Conservation (phyloP, 768 basidiomycete genomes). For the Lactarius hengduanensis region DNA sequence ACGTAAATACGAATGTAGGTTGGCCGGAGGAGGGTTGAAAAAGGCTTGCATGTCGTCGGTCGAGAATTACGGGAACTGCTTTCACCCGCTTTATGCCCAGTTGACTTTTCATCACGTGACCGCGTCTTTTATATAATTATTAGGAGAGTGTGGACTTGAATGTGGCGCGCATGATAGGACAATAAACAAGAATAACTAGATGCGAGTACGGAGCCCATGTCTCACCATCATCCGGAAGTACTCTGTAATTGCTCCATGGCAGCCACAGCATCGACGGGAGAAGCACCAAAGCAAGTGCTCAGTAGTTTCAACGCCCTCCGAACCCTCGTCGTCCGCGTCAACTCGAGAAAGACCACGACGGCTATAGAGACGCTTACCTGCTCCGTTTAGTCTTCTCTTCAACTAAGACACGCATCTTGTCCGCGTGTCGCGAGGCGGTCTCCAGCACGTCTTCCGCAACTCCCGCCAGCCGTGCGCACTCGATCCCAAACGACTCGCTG, state of each 20-base stretch:
- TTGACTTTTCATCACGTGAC: conserved; percentile 29
- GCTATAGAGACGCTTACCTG: conserved; percentile 38
- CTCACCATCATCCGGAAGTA: not conserved
- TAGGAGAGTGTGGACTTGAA: too few relatives aligned
- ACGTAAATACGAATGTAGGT: conserved; percentile 43
- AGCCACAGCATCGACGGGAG: not conserved
- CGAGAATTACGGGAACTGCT: not conserved
- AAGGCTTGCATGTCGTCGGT: conserved; percentile 51
- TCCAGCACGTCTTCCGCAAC: conserved; percentile 68
- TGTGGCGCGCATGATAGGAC: too few relatives aligned
- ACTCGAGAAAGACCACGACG: not conserved
- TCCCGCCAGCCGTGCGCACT: conserved; percentile 87
- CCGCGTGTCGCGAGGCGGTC: conserved; percentile 53
- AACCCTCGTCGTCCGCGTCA: conserved; percentile 10
- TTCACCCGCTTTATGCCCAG: conserved; percentile 14
- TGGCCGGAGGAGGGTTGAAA: conserved; percentile 44
- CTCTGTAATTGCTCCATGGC: conserved; percentile 6
- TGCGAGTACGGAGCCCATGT: too few relatives aligned
- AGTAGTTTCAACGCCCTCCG: conserved; percentile 21
- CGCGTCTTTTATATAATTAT: not conserved
- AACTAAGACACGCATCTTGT: conserved; percentile 53
- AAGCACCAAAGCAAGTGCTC: conserved; percentile 7
- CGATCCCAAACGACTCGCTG: conserved; percentile 85
- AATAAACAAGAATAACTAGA: too few relatives aligned
- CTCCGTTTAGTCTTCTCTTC: conserved; percentile 50